phyloP scores from a whole-genome alignment of 2,329 filamentous ascomycete genomes.

The Chaetomium globosum region DNA sequence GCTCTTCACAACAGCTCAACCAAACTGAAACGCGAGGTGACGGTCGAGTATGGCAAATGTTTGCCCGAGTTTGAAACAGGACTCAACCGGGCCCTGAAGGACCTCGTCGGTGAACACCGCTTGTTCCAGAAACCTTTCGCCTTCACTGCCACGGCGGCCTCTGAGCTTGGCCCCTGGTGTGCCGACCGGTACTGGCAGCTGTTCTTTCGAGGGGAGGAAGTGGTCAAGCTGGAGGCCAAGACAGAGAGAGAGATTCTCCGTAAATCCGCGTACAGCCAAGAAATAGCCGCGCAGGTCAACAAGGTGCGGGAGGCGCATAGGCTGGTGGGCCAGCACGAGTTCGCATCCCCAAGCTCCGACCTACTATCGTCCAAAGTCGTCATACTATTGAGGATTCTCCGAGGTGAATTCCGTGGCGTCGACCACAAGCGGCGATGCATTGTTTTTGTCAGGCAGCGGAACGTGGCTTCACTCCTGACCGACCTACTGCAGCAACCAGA shows the following conservation, averaged over 20 bases:
- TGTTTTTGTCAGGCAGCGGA: conserved; percentile 79
- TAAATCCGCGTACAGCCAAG: conserved; percentile 36
- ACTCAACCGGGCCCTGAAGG: conserved; percentile 62
- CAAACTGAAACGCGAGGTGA: conserved; percentile 61
- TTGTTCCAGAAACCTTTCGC: conserved; percentile 60
- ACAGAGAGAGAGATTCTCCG: conserved; percentile 43
- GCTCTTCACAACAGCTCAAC: conserved; percentile 62
- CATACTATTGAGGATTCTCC: conserved; percentile 62
- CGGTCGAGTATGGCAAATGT: conserved; percentile 57
- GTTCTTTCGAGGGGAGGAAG: conserved; percentile 64
- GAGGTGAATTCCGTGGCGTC: conserved; percentile 61
- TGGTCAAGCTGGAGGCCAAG: conserved; percentile 62
- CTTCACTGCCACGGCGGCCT: conserved; percentile 61
- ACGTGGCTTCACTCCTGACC: conserved; percentile 73
- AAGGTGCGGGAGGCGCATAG: conserved; percentile 62
- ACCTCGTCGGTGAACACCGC: conserved; percentile 45
- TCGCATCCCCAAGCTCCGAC: conserved; percentile 42
- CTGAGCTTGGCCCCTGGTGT: conserved; percentile 78
- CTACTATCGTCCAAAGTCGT: conserved; percentile 74
- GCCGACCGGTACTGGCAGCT: conserved; percentile 80
- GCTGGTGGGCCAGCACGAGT: conserved; percentile 56
- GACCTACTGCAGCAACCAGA: conserved; percentile 63
- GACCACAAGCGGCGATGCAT: conserved; percentile 68
- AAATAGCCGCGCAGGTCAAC: conserved; percentile 56
- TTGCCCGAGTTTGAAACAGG: conserved; percentile 61